These are phyloP conservation scores for Achaetomium macrosporum DNA, from an alignment of 2,329 filamentous ascomycete genomes.

Conservation along the genomic window DNA sequence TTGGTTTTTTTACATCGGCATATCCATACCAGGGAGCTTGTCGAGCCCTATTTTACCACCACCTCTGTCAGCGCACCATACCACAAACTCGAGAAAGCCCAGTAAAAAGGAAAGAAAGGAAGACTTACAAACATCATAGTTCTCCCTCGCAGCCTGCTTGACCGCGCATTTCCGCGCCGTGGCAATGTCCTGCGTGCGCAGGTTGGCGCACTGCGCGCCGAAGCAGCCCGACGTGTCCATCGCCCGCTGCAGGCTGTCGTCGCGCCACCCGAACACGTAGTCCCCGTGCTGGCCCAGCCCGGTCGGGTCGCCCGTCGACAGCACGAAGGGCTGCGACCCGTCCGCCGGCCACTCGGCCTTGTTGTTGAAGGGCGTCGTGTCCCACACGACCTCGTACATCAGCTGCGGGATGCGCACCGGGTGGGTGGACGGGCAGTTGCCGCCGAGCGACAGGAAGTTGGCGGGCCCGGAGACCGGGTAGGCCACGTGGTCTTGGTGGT, in stretches of 20 bases:
- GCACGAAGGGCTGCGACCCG: slow-evolving; percentile 34
- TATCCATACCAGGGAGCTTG: slow-evolving; percentile 13
- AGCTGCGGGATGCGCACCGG: slow-evolving; percentile 41
- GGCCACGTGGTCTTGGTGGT: slow-evolving; percentile 40
- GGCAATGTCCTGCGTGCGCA: slow-evolving; percentile 32
- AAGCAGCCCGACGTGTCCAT: slow-evolving; percentile 39
- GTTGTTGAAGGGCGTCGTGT: slow-evolving; percentile 37
- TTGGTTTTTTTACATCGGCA: not conserved
- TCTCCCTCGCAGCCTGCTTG: slow-evolving; percentile 29
- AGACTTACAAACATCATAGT: slow-evolving; percentile 34
- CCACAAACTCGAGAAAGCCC: not conserved
- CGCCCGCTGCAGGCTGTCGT: slow-evolving; percentile 33
- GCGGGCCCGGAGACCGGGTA: slow-evolving; percentile 38
- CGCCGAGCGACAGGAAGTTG: slow-evolving; percentile 32
- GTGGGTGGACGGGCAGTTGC: slow-evolving; percentile 34
- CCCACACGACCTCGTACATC: slow-evolving; percentile 45
- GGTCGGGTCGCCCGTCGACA: slow-evolving; percentile 34
- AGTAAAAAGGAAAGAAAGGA: not conserved
- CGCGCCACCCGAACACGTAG: slow-evolving; percentile 37
- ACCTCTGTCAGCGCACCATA: not conserved
- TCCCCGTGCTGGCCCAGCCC: slow-evolving; percentile 39
- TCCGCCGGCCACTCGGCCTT: slow-evolving; percentile 33
- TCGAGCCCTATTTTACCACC: slow-evolving; percentile 5
- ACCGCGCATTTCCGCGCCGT: slow-evolving; percentile 29
- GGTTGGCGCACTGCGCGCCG: slow-evolving; percentile 32